Evolutionary conservation across 805 yeast species (phyloP), one percentile per base, ranked within the genome.

Genomic region (Candida berthetii): DNA sequence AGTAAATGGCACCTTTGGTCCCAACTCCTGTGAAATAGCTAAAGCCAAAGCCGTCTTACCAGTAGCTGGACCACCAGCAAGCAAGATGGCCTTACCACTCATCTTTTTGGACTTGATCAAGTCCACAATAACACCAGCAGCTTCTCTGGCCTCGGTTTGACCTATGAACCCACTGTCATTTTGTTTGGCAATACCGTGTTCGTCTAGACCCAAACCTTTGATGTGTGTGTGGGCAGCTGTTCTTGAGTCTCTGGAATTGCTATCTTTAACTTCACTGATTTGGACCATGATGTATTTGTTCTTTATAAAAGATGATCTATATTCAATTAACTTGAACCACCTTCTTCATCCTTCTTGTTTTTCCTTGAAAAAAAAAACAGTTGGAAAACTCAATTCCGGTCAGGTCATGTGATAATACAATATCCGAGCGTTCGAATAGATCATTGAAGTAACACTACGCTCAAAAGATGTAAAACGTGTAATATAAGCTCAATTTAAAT

Each of bases 1-100:
- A 57, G 96, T 90, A 61, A 93, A 93, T 37, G 99, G 99, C 41
- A 93, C 98, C 58, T 91, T 89, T 32, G 95, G 93, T 4, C 99
- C 99, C 53, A 93, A 72, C 61, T 88, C 96, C 61, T 93, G 98
- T 3, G 97, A 87, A 42, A 93, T 81, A 2, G 97, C 99, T 54
- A 93, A 72, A 0, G 98, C 98, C 55, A 93, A 74, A 1, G 99
- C 99, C 3, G 99, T 93, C 62, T 93, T 93, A 59, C 99, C 99
- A 6, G 98, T 91, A 0, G 98, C 96, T 9, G 99, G 98, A 6
- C 96, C 95, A 40, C 99, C 99, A 1, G 99, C 98, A 41, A 93
- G 72, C 45, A 93, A 66, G 39, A 93, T 80, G n/a, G 96, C 98
- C 57, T 91, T 85, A 24, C 99, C 99, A 39, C 95, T 84, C 82